Percentiles rank a stretch among this genome's conserved stretches.
phyloP scores from a whole-genome alignment of 345 rosid species.

The Lumnitzera littorea region DNA sequence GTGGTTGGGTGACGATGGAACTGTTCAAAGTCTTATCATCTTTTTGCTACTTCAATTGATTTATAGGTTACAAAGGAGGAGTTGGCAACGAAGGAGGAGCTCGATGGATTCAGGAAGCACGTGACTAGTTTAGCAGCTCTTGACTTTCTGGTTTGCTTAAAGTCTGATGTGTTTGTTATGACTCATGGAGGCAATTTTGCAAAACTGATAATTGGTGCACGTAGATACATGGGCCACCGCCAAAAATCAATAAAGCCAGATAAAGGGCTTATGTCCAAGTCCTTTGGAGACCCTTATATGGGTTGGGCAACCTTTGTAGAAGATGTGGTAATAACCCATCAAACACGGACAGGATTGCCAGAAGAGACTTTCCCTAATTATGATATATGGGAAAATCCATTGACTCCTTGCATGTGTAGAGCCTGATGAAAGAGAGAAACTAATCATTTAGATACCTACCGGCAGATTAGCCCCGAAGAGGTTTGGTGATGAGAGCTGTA shows the following conservation, averaged over 20 bases:
- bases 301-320: slow-evolving; percentile 99
- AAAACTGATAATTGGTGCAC: slow-evolving; percentile 91
- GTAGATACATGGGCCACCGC: slow-evolving; percentile 93
- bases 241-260: slow-evolving; percentile 96
- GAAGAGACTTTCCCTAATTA: slow-evolving; percentile 99
- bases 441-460: background rate
- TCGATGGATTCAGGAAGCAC: slow-evolving; percentile 80
- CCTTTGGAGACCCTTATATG: slow-evolving; percentile 97
- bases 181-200: slow-evolving; percentile 99
- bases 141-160: slow-evolving; percentile 91
- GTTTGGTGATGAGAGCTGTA: too few species aligned
- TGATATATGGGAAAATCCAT: slow-evolving; percentile 99
- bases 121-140: slow-evolving; percentile 98
- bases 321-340: slow-evolving; percentile 91
- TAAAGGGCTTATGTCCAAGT: slow-evolving; percentile 98
- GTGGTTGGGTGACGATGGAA: too few species aligned
- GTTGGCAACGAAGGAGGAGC: slow-evolving; percentile 69
- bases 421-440: slow-evolving; percentile 39
- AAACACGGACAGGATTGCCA: slow-evolving; percentile 91
- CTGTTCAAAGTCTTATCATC: too few species aligned
- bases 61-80: slow-evolving; percentile 97
- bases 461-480: too few species aligned
- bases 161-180: slow-evolving; percentile 98
- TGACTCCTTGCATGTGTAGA: slow-evolving; percentile 99
- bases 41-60: background rate